A percentile compares a stretch with the other conserved stretches of the same genome.
Evolutionary conservation across 106 monocot species (phyloP).

Genomic region (Dendrobium huoshanense): DNA sequence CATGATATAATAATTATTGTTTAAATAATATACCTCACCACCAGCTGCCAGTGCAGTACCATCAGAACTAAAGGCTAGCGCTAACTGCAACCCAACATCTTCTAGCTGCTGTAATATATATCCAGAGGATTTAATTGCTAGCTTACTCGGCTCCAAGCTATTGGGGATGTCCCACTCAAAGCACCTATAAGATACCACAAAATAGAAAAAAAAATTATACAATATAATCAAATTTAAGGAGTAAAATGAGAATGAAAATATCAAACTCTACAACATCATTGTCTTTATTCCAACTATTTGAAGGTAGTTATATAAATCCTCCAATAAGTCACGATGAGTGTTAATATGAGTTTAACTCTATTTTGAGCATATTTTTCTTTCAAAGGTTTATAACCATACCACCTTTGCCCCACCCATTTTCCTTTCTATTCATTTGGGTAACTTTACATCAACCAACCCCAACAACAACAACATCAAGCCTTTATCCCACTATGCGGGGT

Average conservation of each 20-base stretch:
- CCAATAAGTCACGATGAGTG: no score
- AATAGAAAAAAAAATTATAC: not conserved
- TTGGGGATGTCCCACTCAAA: constrained; percentile 50
- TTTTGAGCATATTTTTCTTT: not conserved
- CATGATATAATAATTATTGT: not conserved
- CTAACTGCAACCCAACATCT: constrained; percentile 59
- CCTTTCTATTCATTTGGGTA: not conserved
- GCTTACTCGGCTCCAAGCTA: constrained; percentile 5
- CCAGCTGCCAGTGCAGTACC: constrained; percentile 82
- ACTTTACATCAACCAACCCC: no score
- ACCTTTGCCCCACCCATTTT: not conserved
- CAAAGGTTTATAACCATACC: not conserved
- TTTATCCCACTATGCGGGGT: no score
- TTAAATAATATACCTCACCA: constrained; percentile 55
- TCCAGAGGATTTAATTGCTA: constrained; percentile 39
- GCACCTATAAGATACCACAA: constrained; percentile 33
- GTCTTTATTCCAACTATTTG: not conserved
- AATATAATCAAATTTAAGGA: not conserved
- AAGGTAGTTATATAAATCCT: not conserved
- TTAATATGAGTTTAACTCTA: not conserved
- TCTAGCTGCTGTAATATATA: constrained; percentile 35
- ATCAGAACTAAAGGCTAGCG: constrained; percentile 64
- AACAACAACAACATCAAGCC: no score
- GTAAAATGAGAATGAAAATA: not conserved
- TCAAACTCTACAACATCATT: not conserved